A percentile compares a stretch with the other conserved stretches of the same genome.
These are phyloP conservation scores for Malassezia yamatoensis DNA, from an alignment of 1,284 basidiomycete genomes.

Conservation along the genomic window DNA sequence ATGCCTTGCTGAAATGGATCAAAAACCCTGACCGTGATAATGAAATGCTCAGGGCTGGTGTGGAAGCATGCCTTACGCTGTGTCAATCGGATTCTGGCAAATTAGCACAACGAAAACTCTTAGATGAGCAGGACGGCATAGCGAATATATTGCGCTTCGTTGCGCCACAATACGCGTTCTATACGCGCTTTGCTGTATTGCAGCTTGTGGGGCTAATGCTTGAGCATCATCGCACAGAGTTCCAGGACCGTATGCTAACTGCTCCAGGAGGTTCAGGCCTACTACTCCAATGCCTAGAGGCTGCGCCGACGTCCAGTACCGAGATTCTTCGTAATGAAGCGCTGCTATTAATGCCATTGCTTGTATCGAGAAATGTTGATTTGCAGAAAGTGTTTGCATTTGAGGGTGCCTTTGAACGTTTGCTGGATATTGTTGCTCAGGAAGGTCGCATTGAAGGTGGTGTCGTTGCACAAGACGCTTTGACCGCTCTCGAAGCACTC, in stretches of 20 bases:
- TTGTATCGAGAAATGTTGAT: slow-evolving; percentile 77
- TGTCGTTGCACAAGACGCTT: slow-evolving; percentile 71
- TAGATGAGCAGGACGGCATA: slow-evolving; percentile 61
- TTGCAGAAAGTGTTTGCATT: slow-evolving; percentile 96
- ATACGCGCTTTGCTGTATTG: slow-evolving; percentile 73
- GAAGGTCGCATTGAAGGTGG: slow-evolving; percentile 86
- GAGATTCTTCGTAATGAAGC: slow-evolving; percentile 47
- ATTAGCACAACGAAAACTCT: slow-evolving; percentile 55
- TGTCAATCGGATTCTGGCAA: slow-evolving; percentile 26
- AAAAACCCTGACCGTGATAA: slow-evolving; percentile 31
- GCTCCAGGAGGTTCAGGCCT: slow-evolving; percentile 61
- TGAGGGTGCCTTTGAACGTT: slow-evolving; percentile 88
- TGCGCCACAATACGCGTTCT: slow-evolving; percentile 55
- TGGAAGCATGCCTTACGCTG: slow-evolving; percentile 34
- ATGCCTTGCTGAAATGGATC: slow-evolving; percentile 26
- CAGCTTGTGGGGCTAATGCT: slow-evolving; percentile 75
- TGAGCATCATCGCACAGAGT: slow-evolving; percentile 57
- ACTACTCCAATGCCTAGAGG: slow-evolving; percentile 56
- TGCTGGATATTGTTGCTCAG: slow-evolving; percentile 74
- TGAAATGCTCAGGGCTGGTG: slow-evolving; percentile 29
- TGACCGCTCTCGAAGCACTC: slow-evolving; percentile 72
- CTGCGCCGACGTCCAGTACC: slow-evolving; percentile 48
- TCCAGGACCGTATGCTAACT: slow-evolving; percentile 81
- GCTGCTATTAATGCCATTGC: slow-evolving; percentile 67
- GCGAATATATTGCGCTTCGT: slow-evolving; percentile 66